Percentiles rank a stretch among this genome's conserved stretches.
phyloP scores from a whole-genome alignment of 371 early-diverging fungal species.

The Mucor lusitanicus region DNA sequence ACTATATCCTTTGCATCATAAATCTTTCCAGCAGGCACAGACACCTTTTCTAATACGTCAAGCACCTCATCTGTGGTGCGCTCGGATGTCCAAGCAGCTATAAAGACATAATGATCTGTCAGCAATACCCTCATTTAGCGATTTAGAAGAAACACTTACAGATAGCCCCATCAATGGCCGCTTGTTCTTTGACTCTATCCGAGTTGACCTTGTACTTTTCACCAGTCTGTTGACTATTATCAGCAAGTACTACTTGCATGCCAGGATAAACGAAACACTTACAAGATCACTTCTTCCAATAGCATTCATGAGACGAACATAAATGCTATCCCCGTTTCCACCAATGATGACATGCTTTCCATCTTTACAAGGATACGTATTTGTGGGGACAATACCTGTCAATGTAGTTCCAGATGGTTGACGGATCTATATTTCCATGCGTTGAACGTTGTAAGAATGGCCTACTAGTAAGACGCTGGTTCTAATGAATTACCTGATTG shows the following conservation, averaged over 20 bases:
- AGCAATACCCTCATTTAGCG: background rate
- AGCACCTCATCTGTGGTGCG: constrained; percentile 45
- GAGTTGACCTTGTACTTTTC: constrained; percentile 48
- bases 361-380: constrained; percentile 56
- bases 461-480: too few species aligned
- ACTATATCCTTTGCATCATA: constrained; percentile 58
- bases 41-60: constrained; percentile 37
- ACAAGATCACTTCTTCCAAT: constrained; percentile 55
- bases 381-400: constrained; percentile 62
- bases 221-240: constrained; percentile 30
- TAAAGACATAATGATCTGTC: background rate
- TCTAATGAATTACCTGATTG: constrained; percentile 44
- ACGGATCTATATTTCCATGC: constrained; percentile 30
- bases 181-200: constrained; percentile 47
- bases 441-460: background rate
- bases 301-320: constrained; percentile 53
- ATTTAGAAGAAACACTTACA: constrained; percentile 16
- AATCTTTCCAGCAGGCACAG: constrained; percentile 59
- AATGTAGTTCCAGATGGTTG: constrained; percentile 60
- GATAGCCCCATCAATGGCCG: constrained; percentile 52
- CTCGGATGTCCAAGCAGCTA: constrained; percentile 48
- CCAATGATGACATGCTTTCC: constrained; percentile 60
- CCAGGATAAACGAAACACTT: background rate
- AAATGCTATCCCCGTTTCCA: constrained; percentile 61
- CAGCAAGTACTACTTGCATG: background rate